Evolutionary conservation across 352 stramenopile species (phyloP).

Genomic region (Globisporangium heterothallicum): DNA sequence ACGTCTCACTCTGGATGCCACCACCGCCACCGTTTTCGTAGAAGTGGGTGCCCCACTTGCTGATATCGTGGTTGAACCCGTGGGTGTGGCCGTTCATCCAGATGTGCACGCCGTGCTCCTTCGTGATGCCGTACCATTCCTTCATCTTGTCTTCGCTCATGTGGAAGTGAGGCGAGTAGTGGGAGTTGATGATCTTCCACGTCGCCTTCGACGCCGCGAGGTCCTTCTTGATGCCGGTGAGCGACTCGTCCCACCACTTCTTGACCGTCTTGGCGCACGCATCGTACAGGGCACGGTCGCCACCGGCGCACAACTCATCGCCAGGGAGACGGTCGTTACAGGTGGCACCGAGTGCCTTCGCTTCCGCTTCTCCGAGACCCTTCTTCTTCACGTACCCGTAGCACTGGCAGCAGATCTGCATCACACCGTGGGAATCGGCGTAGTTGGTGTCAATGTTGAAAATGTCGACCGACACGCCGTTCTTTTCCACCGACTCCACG

Average conservation of each 20-base stretch:
- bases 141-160: conserved; percentile 89
- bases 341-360: conserved; percentile 51
- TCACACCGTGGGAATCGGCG: conserved; percentile 77
- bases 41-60: conserved; percentile 83
- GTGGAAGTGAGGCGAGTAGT: conserved; percentile 88
- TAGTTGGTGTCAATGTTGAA: conserved; percentile 88
- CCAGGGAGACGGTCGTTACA: conserved; percentile 67
- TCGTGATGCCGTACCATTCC: conserved; percentile 81
- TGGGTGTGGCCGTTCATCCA: conserved; percentile 86
- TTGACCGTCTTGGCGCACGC: conserved; percentile 71
- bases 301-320: conserved; percentile 67
- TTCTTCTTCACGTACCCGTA: conserved; percentile 81
- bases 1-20: conserved; percentile 84
- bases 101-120: conserved; percentile 66
- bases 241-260: conserved; percentile 72
- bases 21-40: conserved; percentile 84
- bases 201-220: conserved; percentile 63
- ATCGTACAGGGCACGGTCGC: conserved; percentile 64
- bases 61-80: conserved; percentile 85
- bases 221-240: conserved; percentile 65
- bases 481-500: conserved; percentile 67
- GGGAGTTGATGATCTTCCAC: conserved; percentile 87
- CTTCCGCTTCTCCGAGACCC: conserved; percentile 31
- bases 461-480: conserved; percentile 82
- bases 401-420: conserved; percentile 86